Conservation (phyloP, 2,329 filamentous ascomycete genomes). For the Neofusicoccum ribis region DNA sequence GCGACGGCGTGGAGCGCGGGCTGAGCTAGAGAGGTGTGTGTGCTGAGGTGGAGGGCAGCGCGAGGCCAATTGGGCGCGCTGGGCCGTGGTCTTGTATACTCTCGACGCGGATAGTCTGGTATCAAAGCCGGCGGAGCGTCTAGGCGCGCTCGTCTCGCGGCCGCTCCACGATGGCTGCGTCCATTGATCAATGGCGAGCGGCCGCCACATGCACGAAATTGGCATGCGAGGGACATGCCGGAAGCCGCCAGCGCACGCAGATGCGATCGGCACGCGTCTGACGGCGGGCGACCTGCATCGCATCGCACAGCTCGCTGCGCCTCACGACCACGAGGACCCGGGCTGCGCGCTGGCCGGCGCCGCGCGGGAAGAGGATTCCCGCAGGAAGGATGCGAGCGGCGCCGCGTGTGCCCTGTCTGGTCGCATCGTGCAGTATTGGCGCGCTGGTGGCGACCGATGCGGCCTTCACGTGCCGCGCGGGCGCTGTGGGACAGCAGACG, state of each 20-base stretch:
- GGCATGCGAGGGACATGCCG: constrained; percentile 12
- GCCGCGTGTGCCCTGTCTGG: neutral
- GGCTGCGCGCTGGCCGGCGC: neutral
- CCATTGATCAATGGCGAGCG: neutral
- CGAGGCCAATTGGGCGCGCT: neutral
- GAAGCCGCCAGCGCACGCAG: neutral
- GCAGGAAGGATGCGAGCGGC: neutral
- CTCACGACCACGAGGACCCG: too few relatives aligned
- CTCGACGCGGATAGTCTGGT: neutral
- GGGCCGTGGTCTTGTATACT: neutral
- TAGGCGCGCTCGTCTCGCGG: neutral
- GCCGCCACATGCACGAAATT: too few relatives aligned
- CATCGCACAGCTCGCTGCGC: neutral
- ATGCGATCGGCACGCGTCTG: constrained; percentile 1
- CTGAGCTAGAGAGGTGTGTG: neutral
- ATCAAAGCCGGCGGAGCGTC: neutral
- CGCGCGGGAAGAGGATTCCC: neutral
- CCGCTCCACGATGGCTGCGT: neutral
- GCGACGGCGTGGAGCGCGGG: neutral
- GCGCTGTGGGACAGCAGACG: neutral
- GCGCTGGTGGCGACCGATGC: neutral
- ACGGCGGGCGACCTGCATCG: neutral
- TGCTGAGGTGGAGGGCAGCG: neutral
- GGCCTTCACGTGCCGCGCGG: neutral
- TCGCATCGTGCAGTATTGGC: neutral